Evolutionary conservation across 2,329 filamentous ascomycete genomes (phyloP).

Genomic region (Xylariaceae sp.): DNA sequence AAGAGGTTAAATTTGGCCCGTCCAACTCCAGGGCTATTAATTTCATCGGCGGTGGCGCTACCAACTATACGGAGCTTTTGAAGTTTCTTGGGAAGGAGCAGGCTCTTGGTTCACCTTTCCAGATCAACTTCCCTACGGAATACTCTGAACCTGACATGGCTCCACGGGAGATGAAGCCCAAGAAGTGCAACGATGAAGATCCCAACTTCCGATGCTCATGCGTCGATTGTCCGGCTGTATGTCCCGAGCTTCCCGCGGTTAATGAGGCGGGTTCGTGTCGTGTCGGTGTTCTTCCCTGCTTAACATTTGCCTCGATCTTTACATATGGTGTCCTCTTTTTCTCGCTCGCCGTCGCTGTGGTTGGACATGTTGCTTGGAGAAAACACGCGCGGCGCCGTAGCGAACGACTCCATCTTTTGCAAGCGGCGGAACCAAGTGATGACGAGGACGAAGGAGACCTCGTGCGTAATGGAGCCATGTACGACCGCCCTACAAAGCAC

Average conservation of each 20-base stretch:
- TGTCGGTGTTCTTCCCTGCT: constrained; percentile 86
- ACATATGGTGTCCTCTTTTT: constrained; percentile 80
- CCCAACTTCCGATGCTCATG: constrained; percentile 88
- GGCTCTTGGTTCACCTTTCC: constrained; percentile 89
- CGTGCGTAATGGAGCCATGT: constrained; percentile 75
- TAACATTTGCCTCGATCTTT: constrained; percentile 91
- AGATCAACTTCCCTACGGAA: constrained; percentile 86
- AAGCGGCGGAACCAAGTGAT: constrained; percentile 83
- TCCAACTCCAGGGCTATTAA: constrained; percentile 94
- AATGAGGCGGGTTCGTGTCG: constrained; percentile 73
- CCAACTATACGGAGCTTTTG: constrained; percentile 84
- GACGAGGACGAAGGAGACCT: constrained; percentile 94
- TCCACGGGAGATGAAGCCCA: constrained; percentile 73
- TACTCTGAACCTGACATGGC: constrained; percentile 74
- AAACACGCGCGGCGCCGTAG: constrained; percentile 76
- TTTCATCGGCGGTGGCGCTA: constrained; percentile 93
- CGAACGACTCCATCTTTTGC: constrained; percentile 84
- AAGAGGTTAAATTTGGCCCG: constrained; percentile 97
- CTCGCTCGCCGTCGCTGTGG: constrained; percentile 68
- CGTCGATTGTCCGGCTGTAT: constrained; percentile 88
- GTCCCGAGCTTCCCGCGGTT: constrained; percentile 82
- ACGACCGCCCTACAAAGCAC: constrained; percentile 77
- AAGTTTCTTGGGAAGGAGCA: constrained; percentile 95
- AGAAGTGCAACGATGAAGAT: constrained; percentile 90
- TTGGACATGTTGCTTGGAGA: constrained; percentile 77